phyloP scores from a whole-genome alignment of 208 protist genomes.

The Leishmania arabica region DNA sequence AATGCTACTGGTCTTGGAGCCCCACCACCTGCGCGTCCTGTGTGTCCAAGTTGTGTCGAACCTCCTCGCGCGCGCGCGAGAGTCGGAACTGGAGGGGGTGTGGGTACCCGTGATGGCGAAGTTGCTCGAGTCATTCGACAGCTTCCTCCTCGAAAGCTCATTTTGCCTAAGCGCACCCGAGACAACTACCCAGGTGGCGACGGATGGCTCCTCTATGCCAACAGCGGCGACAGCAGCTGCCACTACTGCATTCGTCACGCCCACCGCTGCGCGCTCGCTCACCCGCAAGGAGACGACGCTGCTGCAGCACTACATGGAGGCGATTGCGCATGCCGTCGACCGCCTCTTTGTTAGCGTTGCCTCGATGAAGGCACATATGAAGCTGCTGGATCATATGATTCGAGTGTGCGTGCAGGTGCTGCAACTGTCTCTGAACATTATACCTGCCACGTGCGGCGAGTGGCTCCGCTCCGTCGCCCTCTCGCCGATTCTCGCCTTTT shows the following conservation, averaged over 20 bases:
- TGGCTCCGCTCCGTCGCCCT: constrained; percentile 20
- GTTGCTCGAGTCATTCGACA: constrained; percentile 21
- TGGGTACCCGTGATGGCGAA: constrained; percentile 29
- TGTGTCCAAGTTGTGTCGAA: constrained; percentile 50
- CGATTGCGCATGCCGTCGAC: constrained; percentile 25
- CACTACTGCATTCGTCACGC: not conserved
- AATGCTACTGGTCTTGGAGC: constrained; percentile 46
- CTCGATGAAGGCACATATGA: constrained; percentile 23
- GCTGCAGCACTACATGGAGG: constrained; percentile 27
- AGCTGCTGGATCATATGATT: constrained; percentile 21
- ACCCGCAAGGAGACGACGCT: constrained; percentile 14
- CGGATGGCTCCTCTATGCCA: not conserved
- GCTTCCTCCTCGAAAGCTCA: constrained; percentile 7
- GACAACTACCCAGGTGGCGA: not conserved
- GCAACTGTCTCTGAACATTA: constrained; percentile 14
- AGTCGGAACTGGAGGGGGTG: constrained; percentile 23
- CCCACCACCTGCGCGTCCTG: constrained; percentile 49
- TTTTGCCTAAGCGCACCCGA: not conserved
- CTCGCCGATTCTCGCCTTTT: constrained; percentile 31
- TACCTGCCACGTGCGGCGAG: constrained; percentile 9
- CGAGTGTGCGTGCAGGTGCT: constrained; percentile 31
- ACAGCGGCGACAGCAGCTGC: not conserved
- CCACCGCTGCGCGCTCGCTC: not conserved
- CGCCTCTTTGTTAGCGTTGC: constrained; percentile 22
- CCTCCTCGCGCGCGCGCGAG: constrained; percentile 31